Conservation (phyloP, 2,329 filamentous ascomycete genomes). For the Aureobasidium sp. region DNA sequence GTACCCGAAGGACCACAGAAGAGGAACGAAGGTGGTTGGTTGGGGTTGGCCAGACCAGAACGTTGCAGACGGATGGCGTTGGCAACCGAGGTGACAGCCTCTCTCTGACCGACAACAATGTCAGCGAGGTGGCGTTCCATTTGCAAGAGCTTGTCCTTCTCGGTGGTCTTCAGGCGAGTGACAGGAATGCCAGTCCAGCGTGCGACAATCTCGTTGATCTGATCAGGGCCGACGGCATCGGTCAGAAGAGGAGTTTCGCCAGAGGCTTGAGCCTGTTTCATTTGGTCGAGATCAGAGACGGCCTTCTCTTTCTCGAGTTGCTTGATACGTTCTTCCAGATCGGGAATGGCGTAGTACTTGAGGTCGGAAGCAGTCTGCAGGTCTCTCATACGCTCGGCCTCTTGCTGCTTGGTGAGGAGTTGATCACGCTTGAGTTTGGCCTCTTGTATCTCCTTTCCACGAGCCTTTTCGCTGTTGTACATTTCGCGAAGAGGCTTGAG, state of each 20-base stretch:
- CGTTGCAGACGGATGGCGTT: slow-evolving; percentile 97
- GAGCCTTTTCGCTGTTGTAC: slow-evolving; percentile 93
- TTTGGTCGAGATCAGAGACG: slow-evolving; percentile 81
- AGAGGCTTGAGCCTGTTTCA: slow-evolving; percentile 59
- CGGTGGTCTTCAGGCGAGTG: slow-evolving; percentile 90
- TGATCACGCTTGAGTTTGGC: slow-evolving; percentile 96
- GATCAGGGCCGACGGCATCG: slow-evolving; percentile 94
- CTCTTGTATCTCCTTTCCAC: slow-evolving; percentile 92
- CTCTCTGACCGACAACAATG: slow-evolving; percentile 92
- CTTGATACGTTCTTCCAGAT: slow-evolving; percentile 84
- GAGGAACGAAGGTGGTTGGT: slow-evolving; percentile 97
- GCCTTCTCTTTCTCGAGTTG: slow-evolving; percentile 83
- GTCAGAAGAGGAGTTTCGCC: slow-evolving; percentile 77
- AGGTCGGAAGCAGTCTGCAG: slow-evolving; percentile 91
- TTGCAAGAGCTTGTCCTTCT: slow-evolving; percentile 98
- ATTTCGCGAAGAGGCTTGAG: slow-evolving; percentile 92
- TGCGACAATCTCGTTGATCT: slow-evolving; percentile 99
- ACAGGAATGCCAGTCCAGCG: slow-evolving; percentile 99
- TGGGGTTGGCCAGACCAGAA: slow-evolving; percentile 94
- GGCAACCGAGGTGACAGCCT: slow-evolving; percentile 92
- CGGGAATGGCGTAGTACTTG: slow-evolving; percentile 97
- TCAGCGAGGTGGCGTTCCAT: slow-evolving; percentile 92
- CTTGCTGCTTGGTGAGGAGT: slow-evolving; percentile 91
- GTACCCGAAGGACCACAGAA: slow-evolving; percentile 99
- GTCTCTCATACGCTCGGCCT: slow-evolving; percentile 90